Evolutionary conservation across 1,284 basidiomycete genomes (phyloP), one percentile per base, ranked within the genome.

Genomic region (Trametes sp.): DNA sequence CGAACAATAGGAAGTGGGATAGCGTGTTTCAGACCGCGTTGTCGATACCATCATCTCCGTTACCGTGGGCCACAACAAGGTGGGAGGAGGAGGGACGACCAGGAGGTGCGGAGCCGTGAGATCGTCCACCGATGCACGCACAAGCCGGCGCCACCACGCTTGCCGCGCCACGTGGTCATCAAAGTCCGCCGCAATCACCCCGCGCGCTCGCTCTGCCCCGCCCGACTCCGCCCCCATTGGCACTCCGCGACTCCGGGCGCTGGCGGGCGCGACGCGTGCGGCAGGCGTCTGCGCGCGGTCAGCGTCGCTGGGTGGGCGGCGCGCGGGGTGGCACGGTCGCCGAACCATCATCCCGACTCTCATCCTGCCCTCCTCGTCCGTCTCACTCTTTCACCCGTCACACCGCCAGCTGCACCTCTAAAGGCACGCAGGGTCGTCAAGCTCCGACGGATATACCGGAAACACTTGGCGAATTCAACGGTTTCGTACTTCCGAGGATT

Each of bases 11-110:
- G 45, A 28, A 36, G 14, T 21, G 46, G n/a, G 38, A 31, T 33
- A 58, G 58, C 33, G 44, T 61, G 64, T 63, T 63, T 66, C 64
- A 59, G 51, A 21, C 51, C 13, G 14, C 50, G 28, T 59, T 46
- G 41, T 52, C 49, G 57, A 53, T 38, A 53, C 23, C 33, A 59
- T 59, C 57, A 46, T 26, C 21, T 21, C 57, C 49, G 57, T 24
- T 21, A 28, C 31, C 13, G 26, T 16, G 49, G 41, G 31, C 29
- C 28, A 59, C 58, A 59, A 59, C 51, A 59, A 60, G 58, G 33
- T 42, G 52, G 29, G 52, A 54, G 45, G 4, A n/a, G 19, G 48
- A 14, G 42, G 35, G 46, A 53, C 51, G 35, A 41, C 13, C 13
- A 28, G 26, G 26, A 59, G 36, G n/a, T n/a, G n/a, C 59, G 59